Evolutionary conservation across 345 rosid genomes (phyloP).

Genomic region (Lagerstroemia speciosa): DNA sequence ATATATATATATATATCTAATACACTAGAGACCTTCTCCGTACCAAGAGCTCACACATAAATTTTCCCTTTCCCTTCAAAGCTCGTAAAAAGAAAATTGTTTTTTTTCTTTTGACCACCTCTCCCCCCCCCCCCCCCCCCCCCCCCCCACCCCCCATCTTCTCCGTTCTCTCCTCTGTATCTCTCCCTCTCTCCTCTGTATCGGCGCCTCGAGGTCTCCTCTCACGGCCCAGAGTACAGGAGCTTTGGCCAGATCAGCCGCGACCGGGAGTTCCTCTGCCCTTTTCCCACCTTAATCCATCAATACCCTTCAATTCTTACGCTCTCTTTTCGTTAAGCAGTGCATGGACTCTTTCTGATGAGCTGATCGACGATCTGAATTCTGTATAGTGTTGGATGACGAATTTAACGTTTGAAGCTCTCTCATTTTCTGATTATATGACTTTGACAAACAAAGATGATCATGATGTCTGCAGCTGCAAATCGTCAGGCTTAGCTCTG

Average conservation of each 20-base stretch:
- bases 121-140: no score
- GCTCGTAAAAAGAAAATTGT: no score
- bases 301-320: not conserved
- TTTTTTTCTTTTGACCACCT: no score
- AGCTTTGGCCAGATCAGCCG: slow-evolving; percentile 73
- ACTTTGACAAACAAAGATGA: not conserved
- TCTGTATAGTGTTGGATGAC: not conserved
- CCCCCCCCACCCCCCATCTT: no score
- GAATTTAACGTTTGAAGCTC: not conserved
- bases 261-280: slow-evolving; percentile 39
- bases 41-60: no score
- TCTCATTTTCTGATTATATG: not conserved
- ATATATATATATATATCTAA: no score
- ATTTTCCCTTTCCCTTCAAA: no score
- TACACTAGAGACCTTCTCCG: no score
- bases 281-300: not conserved
- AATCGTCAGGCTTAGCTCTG: not conserved
- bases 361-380: not conserved
- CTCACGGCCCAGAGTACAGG: slow-evolving; percentile 47
- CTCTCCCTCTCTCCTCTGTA: not conserved
- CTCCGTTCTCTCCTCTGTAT: not conserved
- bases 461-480: not conserved
- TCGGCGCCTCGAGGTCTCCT: slow-evolving; percentile 9
- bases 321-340: not conserved
- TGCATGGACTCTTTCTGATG: not conserved